Evolutionary conservation across 257 asterid genomes (phyloP).

Genomic region (Misopates orontium): DNA sequence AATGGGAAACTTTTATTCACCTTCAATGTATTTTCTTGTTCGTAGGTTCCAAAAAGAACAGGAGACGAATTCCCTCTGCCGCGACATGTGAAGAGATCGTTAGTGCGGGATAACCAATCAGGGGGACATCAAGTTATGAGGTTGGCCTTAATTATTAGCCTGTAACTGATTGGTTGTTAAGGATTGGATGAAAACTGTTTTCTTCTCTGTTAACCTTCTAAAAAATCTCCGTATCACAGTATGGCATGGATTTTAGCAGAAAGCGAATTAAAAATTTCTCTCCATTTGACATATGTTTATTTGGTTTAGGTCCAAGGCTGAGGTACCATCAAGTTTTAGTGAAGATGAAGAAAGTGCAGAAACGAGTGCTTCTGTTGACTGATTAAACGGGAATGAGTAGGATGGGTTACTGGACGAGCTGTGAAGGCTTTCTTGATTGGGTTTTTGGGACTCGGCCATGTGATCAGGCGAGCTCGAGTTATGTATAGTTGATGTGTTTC

Average conservation of each 20-base stretch:
- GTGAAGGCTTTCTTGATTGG: not conserved
- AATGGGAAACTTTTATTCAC: not conserved
- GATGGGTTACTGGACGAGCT: slow-evolving; percentile 4
- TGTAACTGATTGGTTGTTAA: no score
- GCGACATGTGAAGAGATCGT: slow-evolving; percentile 44
- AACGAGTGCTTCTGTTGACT: slow-evolving; percentile 60
- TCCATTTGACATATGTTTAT: not conserved
- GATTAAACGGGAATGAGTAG: slow-evolving; percentile 16
- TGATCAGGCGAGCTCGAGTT: not conserved
- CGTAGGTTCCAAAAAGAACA: slow-evolving; percentile 52
- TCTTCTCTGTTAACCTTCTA: not conserved
- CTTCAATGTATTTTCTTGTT: not conserved
- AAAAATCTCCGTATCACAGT: no score
- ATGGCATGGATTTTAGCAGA: not conserved
- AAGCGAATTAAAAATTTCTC: not conserved
- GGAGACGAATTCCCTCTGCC: slow-evolving; percentile 42
- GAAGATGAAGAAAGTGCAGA: slow-evolving; percentile 71
- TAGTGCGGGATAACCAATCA: slow-evolving; percentile 38
- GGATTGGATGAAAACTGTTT: no score
- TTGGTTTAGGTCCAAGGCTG: slow-evolving; percentile 49
- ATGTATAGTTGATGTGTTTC: slow-evolving; percentile 28
- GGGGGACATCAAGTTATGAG: slow-evolving; percentile 46
- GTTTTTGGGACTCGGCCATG: not conserved
- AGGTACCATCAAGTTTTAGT: slow-evolving; percentile 63
- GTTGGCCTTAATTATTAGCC: slow-evolving; percentile 34